These are phyloP conservation scores for Cordyceps farinosa DNA, from an alignment of 2,329 filamentous ascomycete species.

Conservation along the genomic window DNA sequence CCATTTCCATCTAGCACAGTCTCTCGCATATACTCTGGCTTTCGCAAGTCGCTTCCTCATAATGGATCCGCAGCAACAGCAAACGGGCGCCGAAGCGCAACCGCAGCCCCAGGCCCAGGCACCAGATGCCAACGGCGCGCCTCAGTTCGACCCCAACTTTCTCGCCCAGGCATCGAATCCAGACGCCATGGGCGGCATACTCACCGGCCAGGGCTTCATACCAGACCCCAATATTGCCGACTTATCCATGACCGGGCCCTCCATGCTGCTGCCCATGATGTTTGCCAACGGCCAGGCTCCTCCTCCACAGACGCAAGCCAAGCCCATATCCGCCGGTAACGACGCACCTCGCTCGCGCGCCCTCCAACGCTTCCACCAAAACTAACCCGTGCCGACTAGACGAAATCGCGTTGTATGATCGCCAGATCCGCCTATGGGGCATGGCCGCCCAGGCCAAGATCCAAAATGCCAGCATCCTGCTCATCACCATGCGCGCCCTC, in stretches of 20 bases:
- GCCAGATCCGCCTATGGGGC: constrained; percentile 96
- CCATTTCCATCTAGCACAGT: neutral
- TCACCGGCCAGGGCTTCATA: constrained; percentile 7
- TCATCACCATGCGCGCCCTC: constrained; percentile 82
- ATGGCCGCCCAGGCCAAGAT: constrained; percentile 93
- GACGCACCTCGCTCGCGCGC: constrained; percentile 6
- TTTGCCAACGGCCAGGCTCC: constrained; percentile 29
- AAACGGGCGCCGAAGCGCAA: constrained; percentile 5
- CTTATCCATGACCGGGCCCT: constrained; percentile 27
- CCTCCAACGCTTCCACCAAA: neutral
- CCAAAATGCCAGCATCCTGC: constrained; percentile 80
- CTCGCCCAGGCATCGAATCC: constrained; percentile 24
- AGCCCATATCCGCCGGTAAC: constrained; percentile 35
- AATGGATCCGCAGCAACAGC: constrained; percentile 1
- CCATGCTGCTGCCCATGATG: constrained; percentile 31
- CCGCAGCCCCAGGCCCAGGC: constrained; percentile 11
- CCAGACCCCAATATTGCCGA: neutral
- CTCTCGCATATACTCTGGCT: neutral
- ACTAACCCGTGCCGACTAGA: constrained; percentile 48
- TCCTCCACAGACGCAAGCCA: constrained; percentile 13
- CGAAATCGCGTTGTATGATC: constrained; percentile 95
- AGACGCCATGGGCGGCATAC: constrained; percentile 23
- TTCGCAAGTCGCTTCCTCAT: neutral
- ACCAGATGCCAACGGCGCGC: constrained; percentile 20
- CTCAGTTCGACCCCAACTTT: constrained; percentile 24